Base-by-base conservation (phyloP, 495 filamentous ascomycete genomes). In the Durotheca rogersii region DNA sequence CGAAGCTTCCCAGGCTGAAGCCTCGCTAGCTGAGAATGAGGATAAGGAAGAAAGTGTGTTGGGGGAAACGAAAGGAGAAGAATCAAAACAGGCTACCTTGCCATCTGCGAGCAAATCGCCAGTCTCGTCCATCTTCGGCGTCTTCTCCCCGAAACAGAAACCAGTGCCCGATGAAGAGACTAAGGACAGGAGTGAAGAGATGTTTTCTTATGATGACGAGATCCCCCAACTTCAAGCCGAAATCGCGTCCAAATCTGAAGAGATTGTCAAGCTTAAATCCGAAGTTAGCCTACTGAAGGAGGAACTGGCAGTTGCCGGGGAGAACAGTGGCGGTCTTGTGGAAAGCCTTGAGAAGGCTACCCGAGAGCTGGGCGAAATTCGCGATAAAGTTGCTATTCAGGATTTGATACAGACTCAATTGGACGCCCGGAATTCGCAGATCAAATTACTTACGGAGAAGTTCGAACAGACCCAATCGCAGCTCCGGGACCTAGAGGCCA, bases 181-280 rank as follows among this genome's bases (percentile, higher is more conserved):
- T 5, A 68, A 47, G 18, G 74, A 78, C 38, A 69, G 72, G 4
- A 75, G 69, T 38, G 88, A 92, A 59, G 89, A 95, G 16, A 85
- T 96, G 68, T 96, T 96, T 69, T 93, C 88, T 5, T 95, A 89
- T 32, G 81, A 89, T 49, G 72, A 78, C 23, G 84, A 90, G 60
- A 77, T 90, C 21, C 76, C 79, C 25, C 72, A 73, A 14, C 77
- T 92, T 12, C 85, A 85, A 56, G 65, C 70, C 7, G 81, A 88
- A 42, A 67, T 87, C 12, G 76, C 77, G 17, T 76, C 68, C 31
- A 73, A 74, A 47, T 46, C 57, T 7, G 71, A 69, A 21, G 66
- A 74, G 30, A 67, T 75, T 10, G 42, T 64, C 1, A 66, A 68
- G 15, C 63, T 77, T 10, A 53, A 59, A 9, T 46, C 53, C 7